Percentiles rank a stretch among this genome's conserved stretches.
Conservation (phyloP, 345 rosid species). For the Salix arbutifolia region DNA sequence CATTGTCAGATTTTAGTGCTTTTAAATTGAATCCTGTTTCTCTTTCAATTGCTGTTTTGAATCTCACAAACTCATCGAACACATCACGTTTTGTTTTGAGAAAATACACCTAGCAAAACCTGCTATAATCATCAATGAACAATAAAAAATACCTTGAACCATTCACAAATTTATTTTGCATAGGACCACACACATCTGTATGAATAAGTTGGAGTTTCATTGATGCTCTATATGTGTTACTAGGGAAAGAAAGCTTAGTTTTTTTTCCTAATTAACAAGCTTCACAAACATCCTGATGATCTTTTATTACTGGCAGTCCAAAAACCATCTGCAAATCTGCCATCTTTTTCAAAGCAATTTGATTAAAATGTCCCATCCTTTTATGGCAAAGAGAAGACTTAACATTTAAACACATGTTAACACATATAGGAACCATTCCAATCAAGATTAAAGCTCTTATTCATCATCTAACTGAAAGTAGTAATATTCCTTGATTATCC, state of each 20-base stretch:
- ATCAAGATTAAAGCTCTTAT: too few species aligned
- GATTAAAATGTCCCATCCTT: too few species aligned
- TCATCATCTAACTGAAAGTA: too few species aligned
- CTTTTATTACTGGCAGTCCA: too few species aligned
- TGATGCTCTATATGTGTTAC: neutral
- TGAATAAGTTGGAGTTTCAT: neutral
- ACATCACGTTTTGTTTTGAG: neutral
- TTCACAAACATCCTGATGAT: neutral
- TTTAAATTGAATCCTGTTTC: neutral
- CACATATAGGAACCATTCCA: too few species aligned
- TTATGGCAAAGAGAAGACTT: too few species aligned
- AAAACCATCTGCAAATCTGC: too few species aligned
- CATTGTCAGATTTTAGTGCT: neutral
- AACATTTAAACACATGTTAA: too few species aligned
- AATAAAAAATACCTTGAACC: neutral
- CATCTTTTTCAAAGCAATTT: too few species aligned
- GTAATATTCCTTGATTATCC: too few species aligned
- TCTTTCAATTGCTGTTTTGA: neutral
- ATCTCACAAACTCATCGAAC: neutral
- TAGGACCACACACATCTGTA: neutral
- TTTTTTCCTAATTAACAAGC: neutral
- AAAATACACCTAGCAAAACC: neutral
- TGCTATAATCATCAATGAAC: neutral
- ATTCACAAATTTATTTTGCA: neutral
- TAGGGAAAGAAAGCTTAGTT: neutral